Percentiles rank a stretch among this genome's conserved stretches.
Evolutionary conservation across 176 grass and related monocot species (phyloP).

Genomic region (Oryza nivara): DNA sequence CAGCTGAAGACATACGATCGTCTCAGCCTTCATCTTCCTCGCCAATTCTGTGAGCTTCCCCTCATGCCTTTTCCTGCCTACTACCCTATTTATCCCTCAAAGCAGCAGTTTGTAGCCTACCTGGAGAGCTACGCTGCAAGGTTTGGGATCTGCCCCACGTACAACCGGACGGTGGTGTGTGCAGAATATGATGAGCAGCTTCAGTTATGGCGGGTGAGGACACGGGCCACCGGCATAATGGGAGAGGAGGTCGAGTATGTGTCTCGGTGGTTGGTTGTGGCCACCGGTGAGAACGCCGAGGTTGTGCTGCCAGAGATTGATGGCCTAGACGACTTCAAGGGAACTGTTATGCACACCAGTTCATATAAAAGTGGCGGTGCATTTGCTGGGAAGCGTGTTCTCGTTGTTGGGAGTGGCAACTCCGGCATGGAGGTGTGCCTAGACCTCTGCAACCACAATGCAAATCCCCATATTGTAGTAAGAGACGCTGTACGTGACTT

Average conservation of each 20-base stretch:
- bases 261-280: conserved; percentile 82
- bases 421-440: conserved; percentile 99
- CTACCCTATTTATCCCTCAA: conserved; percentile 84
- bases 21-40: conserved; percentile 94
- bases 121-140: conserved; percentile 71
- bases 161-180: conserved; percentile 63
- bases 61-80: conserved; percentile 75
- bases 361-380: conserved; percentile 66
- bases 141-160: conserved; percentile 69
- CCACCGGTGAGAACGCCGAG: conserved; percentile 96
- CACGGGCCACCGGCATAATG: conserved; percentile 18
- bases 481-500: conserved; percentile 75
- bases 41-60: conserved; percentile 95
- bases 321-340: conserved; percentile 62
- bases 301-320: conserved; percentile 67
- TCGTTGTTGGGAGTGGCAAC: conserved; percentile 90
- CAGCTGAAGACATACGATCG: conserved; percentile 88
- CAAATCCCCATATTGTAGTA: conserved; percentile 74
- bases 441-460: conserved; percentile 93
- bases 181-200: conserved; percentile 64
- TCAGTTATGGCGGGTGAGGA: conserved; percentile 60
- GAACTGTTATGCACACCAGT: conserved; percentile 77
- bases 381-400: conserved; percentile 68
- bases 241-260: conserved; percentile 57
- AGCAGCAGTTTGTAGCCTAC: conserved; percentile 84